Percentiles rank a stretch among this genome's conserved stretches.
Conservation (phyloP, 2,329 filamentous ascomycete species). For the Aspergillus oerlinghausenensis region DNA sequence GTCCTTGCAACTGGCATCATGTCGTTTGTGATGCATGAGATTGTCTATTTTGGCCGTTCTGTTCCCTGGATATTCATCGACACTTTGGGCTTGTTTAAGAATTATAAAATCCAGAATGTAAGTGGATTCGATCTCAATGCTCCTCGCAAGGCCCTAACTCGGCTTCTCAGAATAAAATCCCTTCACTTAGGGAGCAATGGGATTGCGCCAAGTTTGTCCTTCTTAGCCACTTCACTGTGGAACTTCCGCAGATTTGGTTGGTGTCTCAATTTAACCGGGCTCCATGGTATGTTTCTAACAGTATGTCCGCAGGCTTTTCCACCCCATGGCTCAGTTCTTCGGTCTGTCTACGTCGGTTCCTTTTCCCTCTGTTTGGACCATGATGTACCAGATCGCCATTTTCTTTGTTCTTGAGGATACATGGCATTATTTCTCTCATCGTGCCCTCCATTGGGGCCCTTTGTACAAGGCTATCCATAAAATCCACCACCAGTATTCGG, state of each 20-base stretch:
- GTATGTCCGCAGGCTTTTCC: constrained; percentile 63
- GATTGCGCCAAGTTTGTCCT: constrained; percentile 90
- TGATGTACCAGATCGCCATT: constrained; percentile 83
- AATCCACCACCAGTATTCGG: constrained; percentile 98
- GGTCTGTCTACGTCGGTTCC: constrained; percentile 84
- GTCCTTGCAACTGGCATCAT: constrained; percentile 93
- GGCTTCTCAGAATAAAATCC: constrained; percentile 65
- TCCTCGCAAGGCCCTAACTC: constrained; percentile 1
- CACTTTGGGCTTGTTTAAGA: constrained; percentile 77
- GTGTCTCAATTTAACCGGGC: constrained; percentile 7
- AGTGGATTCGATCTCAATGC: constrained; percentile 26
- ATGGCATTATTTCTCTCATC: constrained; percentile 98
- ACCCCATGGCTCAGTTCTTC: constrained; percentile 89
- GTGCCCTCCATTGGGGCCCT: constrained; percentile 85
- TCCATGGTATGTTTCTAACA: constrained; percentile 3
- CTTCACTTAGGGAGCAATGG: constrained; percentile 90
- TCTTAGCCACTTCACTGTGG: constrained; percentile 93
- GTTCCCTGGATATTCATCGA: constrained; percentile 94
- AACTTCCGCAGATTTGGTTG: constrained; percentile 93
- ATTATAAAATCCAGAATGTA: constrained; percentile 91
- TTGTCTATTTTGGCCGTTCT: constrained; percentile 87
- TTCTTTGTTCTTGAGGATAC: constrained; percentile 96
- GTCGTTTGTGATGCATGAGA: constrained; percentile 93
- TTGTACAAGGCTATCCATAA: constrained; percentile 98
- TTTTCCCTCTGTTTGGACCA: constrained; percentile 80